A percentile compares a stretch with the other conserved stretches of the same genome.
Conservation (phyloP, 2,329 filamentous ascomycete genomes). For the Gaeumannomyces tritici region DNA sequence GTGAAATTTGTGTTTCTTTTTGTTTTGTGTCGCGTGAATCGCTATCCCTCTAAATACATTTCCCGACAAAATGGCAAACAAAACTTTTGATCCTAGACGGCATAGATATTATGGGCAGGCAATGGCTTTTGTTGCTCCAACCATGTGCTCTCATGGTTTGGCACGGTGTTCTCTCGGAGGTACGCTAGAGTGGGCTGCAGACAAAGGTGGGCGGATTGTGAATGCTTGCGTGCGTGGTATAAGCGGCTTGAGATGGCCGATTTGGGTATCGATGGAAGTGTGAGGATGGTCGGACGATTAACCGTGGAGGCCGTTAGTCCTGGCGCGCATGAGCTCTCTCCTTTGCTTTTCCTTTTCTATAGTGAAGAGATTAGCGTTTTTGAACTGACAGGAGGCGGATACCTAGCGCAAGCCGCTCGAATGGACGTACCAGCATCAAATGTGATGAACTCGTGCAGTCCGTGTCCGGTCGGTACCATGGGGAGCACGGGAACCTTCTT, state of each 20-base stretch:
- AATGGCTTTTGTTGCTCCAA: not conserved
- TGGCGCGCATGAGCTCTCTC: conserved; percentile 55
- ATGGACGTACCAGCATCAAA: conserved; percentile 63
- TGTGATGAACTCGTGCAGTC: conserved; percentile 84
- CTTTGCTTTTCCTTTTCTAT: conserved; percentile 59
- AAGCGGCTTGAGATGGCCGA: not conserved
- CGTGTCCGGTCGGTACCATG: conserved; percentile 87
- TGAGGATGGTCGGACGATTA: conserved; percentile 6
- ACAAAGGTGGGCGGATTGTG: not conserved
- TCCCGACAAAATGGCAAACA: not conserved
- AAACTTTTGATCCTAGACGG: not conserved
- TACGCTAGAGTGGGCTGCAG: not conserved
- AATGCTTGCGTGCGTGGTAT: not conserved
- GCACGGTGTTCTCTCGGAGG: not conserved
- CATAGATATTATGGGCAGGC: not conserved
- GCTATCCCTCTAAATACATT: not conserved
- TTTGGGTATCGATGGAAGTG: not conserved
- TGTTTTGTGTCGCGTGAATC: not conserved
- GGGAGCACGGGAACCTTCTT: conserved; percentile 91
- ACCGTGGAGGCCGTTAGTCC: conserved; percentile 44
- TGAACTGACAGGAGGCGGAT: not conserved
- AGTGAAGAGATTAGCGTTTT: conserved; percentile 1
- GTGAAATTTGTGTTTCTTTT: not conserved
- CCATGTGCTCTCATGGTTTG: not conserved
- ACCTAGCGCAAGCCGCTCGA: not conserved